These are phyloP conservation scores for Suillus subaureus DNA, from an alignment of 768 basidiomycete genomes.

Conservation along the genomic window DNA sequence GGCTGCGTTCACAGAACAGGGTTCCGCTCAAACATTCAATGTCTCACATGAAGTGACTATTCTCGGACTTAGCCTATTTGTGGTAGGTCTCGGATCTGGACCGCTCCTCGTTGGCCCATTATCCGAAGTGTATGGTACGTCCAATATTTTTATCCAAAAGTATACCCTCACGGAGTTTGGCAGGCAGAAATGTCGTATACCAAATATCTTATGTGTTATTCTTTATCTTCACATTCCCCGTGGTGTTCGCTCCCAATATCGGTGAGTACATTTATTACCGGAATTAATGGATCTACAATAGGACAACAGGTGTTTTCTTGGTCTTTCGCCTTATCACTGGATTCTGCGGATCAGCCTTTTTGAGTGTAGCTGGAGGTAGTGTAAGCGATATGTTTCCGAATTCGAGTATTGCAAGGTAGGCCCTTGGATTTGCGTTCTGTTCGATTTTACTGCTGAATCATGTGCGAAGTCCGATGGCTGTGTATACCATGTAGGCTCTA, in stretches of 20 bases:
- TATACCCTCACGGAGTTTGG: background rate
- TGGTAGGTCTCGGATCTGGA: slow-evolving; percentile 37
- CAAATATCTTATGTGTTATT: slow-evolving; percentile 59
- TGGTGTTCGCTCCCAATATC: slow-evolving; percentile 72
- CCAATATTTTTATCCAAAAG: background rate
- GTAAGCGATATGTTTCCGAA: slow-evolving; percentile 61
- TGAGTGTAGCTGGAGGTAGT: slow-evolving; percentile 63
- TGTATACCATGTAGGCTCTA: slow-evolving; percentile 45
- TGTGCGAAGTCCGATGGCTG: slow-evolving; percentile 51
- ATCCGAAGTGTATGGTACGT: slow-evolving; percentile 40
- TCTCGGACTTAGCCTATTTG: slow-evolving; percentile 49
- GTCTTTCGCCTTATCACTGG: slow-evolving; percentile 62
- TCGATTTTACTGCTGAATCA: slow-evolving; percentile 10
- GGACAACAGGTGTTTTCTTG: slow-evolving; percentile 53
- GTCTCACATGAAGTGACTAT: slow-evolving; percentile 56
- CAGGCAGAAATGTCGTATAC: slow-evolving; percentile 69
- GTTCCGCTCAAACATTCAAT: slow-evolving; percentile 52
- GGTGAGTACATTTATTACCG: slow-evolving; percentile 33
- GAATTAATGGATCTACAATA: background rate
- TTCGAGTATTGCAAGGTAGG: slow-evolving; percentile 60
- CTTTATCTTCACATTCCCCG: slow-evolving; percentile 67
- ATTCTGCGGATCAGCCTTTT: slow-evolving; percentile 56
- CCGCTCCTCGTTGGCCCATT: slow-evolving; percentile 43
- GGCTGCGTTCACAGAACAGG: slow-evolving; percentile 66
- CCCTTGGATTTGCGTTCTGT: background rate